These are phyloP conservation scores for Sonneratia alba DNA, from an alignment of 345 rosid genomes.

Conservation along the genomic window DNA sequence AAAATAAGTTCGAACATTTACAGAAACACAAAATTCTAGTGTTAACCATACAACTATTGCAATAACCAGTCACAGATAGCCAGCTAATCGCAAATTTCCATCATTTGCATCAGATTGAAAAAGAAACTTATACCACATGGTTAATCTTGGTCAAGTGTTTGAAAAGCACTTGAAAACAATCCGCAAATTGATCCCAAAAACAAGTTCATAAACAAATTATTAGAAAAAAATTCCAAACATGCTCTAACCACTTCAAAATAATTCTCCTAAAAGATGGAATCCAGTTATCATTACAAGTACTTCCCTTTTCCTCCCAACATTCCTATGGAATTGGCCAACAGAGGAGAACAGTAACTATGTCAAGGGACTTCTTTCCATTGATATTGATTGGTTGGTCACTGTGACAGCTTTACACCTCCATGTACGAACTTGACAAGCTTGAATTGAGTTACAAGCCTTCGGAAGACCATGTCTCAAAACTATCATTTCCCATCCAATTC, in stretches of 20 bases:
- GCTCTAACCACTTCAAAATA: neutral
- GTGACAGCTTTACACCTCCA: neutral
- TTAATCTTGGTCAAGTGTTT: too few relatives aligned
- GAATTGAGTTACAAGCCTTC: neutral
- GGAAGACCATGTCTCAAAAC: neutral
- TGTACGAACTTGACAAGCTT: neutral
- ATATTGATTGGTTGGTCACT: too few relatives aligned
- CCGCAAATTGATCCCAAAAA: neutral
- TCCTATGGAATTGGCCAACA: neutral
- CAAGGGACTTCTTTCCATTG: too few relatives aligned
- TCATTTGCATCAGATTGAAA: neutral
- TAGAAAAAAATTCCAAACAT: neutral
- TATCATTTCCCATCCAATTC: neutral
- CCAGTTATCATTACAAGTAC: neutral
- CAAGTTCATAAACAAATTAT: neutral
- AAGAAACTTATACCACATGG: too few relatives aligned
- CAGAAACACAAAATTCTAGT: too few relatives aligned
- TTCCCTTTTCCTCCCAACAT: neutral
- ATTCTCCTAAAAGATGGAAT: neutral
- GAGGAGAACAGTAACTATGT: too few relatives aligned
- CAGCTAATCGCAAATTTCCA: neutral
- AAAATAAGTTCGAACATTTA: too few relatives aligned
- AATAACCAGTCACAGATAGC: neutral
- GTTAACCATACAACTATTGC: neutral
- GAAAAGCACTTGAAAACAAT: neutral